Evolutionary conservation across 177 flowering plant genomes (phyloP).

Genomic region (Vitis hybrid): DNA sequence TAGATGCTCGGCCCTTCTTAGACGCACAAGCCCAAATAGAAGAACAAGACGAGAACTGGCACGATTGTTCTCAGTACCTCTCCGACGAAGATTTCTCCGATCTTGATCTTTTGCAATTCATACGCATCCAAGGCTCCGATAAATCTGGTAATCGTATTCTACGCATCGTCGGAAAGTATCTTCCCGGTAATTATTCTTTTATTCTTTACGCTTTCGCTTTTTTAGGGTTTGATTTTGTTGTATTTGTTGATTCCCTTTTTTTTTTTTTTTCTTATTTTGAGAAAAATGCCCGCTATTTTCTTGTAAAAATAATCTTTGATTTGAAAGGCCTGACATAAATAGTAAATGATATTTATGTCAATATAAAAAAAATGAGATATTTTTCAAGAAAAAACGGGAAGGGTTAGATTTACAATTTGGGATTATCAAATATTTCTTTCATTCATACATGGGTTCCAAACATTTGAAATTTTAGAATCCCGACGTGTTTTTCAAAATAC

Average conservation of each 20-base stretch:
- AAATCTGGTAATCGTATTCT: conserved; percentile 74
- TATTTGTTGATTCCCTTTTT: neutral
- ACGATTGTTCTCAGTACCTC: conserved; percentile 71
- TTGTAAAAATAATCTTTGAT: too few relatives aligned
- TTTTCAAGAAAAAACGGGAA: too few relatives aligned
- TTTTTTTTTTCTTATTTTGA: neutral
- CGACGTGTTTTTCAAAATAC: too few relatives aligned
- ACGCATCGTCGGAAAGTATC: conserved; percentile 88
- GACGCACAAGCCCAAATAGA: conserved; percentile 16
- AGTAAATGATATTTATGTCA: too few relatives aligned
- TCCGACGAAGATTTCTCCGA: conserved; percentile 81
- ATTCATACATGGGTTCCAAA: too few relatives aligned
- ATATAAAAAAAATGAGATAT: too few relatives aligned
- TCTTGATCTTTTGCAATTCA: conserved; percentile 66
- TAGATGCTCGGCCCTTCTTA: conserved; percentile 74
- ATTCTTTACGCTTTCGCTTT: neutral
- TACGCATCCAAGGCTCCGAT: conserved; percentile 64
- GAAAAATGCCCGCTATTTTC: too few relatives aligned
- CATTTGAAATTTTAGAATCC: too few relatives aligned
- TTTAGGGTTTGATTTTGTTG: neutral
- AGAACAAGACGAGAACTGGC: conserved; percentile 52
- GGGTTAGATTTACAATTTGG: too few relatives aligned
- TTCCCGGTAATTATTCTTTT: conserved; percentile 58
- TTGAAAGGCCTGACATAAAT: too few relatives aligned
- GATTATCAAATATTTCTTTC: too few relatives aligned